Base-by-base conservation (phyloP, 169 alveolate genomes). In the Babesia bovis region DNA sequence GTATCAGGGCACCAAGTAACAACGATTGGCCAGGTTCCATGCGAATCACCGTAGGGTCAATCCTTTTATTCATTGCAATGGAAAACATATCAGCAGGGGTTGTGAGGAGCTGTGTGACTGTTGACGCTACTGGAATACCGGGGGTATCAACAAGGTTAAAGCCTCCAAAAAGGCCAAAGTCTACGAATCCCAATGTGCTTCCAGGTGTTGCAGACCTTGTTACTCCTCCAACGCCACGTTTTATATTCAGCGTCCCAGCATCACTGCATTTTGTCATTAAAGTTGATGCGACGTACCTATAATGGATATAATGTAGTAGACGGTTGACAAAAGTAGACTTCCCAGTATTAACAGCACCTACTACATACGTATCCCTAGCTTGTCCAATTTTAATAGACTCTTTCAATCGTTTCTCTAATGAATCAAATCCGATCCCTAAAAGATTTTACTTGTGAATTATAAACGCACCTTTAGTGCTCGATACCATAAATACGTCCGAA, bases 141-240 rank as follows among this genome's bases (percentile, higher is more conserved):
- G 94, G 91, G 0, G 95, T 92, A 66, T 92, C 96, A 21, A 92
- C 73, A 9, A 91, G 82, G 41, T 90, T 90, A 67, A 90, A 83
- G 32, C 92, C 92, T 40, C 82, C 83, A n/a, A 90, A 91, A 44
- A 92, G 85, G 15, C 93, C 91, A 49, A 92, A 91, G 7, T 91
- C 90, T 25, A 91, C 59, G 60, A 87, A 85, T 68, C 89, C 87
- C 81, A 92, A 70, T 7, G 96, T 92, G 23, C 95, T 92, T 44
- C 94, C 94, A 0, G 96, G 96, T 5, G 91, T 71, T 19, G 91
- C 87, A 3, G 96, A 92, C 41, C 94, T 83, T 1, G 96, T 92
- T 28, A 89, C 92, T 19, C 96, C 96, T 5, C 96, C 96, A 23
- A 83, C 72, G 32, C 84, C 84, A 42, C 91, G 78, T 58, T 69